Conservation (phyloP, 2,329 filamentous ascomycete genomes). For the Aureobasidium mangrovei region DNA sequence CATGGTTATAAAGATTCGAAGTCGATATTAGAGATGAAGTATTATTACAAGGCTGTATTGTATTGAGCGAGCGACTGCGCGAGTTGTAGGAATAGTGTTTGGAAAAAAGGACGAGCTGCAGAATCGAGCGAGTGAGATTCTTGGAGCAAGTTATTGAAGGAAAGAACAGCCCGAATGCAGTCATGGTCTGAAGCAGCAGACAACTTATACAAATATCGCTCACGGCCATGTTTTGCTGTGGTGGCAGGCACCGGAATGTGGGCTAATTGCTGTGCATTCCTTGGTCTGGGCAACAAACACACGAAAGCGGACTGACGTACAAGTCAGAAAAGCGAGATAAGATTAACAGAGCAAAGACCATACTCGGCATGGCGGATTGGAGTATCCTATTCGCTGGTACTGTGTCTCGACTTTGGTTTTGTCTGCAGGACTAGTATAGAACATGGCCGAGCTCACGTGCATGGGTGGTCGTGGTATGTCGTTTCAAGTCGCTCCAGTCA, state of each 20-base stretch:
- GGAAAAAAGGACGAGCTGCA: neutral
- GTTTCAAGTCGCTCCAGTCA: no score
- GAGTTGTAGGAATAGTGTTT: neutral
- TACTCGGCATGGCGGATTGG: no score
- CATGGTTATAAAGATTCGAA: constrained; percentile 18
- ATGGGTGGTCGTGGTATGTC: no score
- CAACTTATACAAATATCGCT: constrained; percentile 24
- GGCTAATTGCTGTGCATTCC: constrained; percentile 21
- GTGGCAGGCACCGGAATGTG: constrained; percentile 23
- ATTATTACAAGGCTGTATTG: constrained; percentile 5
- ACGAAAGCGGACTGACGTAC: constrained; percentile 18
- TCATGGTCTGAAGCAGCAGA: constrained; percentile 13
- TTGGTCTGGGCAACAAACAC: constrained; percentile 22
- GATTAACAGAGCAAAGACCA: neutral
- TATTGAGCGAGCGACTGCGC: constrained; percentile 12
- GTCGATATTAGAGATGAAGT: neutral
- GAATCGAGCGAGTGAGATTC: constrained; percentile 27
- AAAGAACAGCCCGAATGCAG: constrained; percentile 15
- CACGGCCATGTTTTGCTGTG: constrained; percentile 20
- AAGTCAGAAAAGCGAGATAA: constrained; percentile 11
- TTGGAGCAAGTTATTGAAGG: constrained; percentile 21
- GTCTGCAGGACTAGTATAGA: no score
- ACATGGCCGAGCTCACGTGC: no score
- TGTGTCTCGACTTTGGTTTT: no score
- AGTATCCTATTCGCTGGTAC: no score